Evolutionary conservation across 2,329 filamentous ascomycete species (phyloP), one percentile per base, ranked within the genome.

Genomic region (Metarhizium rileyi): DNA sequence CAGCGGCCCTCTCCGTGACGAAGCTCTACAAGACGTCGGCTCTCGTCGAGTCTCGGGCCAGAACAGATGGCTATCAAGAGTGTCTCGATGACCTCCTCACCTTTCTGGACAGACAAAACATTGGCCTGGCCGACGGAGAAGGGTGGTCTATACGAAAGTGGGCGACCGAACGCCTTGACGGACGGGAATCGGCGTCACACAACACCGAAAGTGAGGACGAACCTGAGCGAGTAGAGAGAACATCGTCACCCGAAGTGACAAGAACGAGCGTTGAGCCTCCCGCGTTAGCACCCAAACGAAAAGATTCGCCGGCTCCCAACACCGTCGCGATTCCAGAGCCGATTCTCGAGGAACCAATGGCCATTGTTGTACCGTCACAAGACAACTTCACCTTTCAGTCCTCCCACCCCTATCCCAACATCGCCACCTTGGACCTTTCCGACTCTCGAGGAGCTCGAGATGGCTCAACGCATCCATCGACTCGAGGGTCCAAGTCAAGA

Each of bases 11-110:
- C 30, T 95, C 90, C 5, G 90, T 97, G 49, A 97, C 93, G 44
- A 95, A 94, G 62, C 82, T 98, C 14, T 97, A 97, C 73, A 96
- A 95, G 69, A 90, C 84, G 36, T 91, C 91, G 3, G 85, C 87
- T 12, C 76, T 82, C 28, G 86, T 87, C 45, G 84, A 93, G 64
- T 76, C 84, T 46, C 83, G 84, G 60, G 83, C 89, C 44, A 82
- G 87, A 46, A 71, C 80, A 46, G 84, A 90, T 36, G 93, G 93
- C 25, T 97, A 96, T 60, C 90, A 96, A 65, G 90, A 97, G 63
- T 94, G 90, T 35, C 73, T 98, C 35, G 89, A 96, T 55, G 91
- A 97, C 57, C 73, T 98, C 5, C 71, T 96, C n/a, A 69, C 76
- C 16, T 94, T 95, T 57, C 71, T 97, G 48, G 90, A 97, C 63